Evolutionary conservation across 1,284 basidiomycete species (phyloP), one percentile per base, ranked within the genome.

Genomic region (Ceratobasidium sp.): DNA sequence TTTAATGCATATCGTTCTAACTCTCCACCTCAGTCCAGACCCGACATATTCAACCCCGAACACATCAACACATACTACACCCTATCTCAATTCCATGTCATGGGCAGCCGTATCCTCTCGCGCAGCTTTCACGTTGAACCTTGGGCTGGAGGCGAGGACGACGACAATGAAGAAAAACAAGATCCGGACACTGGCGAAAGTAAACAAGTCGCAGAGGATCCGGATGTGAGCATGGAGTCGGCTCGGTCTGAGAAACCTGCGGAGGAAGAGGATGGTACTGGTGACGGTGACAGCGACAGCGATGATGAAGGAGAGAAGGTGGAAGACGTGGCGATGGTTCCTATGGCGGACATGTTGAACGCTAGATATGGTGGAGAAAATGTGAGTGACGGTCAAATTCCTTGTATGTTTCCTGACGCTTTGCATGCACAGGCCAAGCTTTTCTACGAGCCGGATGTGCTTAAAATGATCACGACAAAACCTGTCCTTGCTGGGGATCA

Each of bases 321-420:
- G 0, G 85, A 87, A 0, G 89, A 94, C 77, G 90, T 95, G 11
- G 90, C 93, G 0, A 98, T 99, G 96, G 93, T 98, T 0, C 97
- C 97, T 0, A 91, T 99, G 86, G 98, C 97, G 0, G 97, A 98
- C 82, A 91, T 98, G 86, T 85, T 97, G 64, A 98, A 97, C 79
- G 96, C 96, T 6, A 88, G 90, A 73, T 94, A 89, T 81, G 91
- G 89, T n/a, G 88, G 87, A 39, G 92, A 95, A 82, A 98, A 98
- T 78, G 96, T 94, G 78, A 76, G 88, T 81, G 7, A n/a, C 16
- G 7, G 22, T 27, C 61, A 22, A 19, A 27, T 48, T 31, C 39
- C 1, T n/a, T n/a, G 1, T 43, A n/a, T 19, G 11, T 22, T n/a
- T 37, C 22, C 13, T 49, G 27, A 49, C 3, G 62, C 13, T 41